phyloP scores from a whole-genome alignment of 257 asterid species.

The Solanum arcanum region DNA sequence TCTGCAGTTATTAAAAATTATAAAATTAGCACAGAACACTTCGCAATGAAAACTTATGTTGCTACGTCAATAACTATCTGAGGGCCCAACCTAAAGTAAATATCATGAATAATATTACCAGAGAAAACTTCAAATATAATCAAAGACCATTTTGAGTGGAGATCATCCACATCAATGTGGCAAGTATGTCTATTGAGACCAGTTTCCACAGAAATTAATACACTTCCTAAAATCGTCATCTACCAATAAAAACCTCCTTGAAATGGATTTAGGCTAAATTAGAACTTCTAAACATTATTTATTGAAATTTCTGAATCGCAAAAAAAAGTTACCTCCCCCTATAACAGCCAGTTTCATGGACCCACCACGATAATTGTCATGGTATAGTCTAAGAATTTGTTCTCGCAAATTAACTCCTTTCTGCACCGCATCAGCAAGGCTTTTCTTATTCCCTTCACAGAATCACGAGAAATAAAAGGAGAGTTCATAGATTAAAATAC shows the following conservation, averaged over 20 bases:
- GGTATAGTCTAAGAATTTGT: slow-evolving; percentile 54
- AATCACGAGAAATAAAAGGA: not conserved
- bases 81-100: not conserved
- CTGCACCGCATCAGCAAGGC: slow-evolving; percentile 85
- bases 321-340: slow-evolving; percentile 67
- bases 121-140: not conserved
- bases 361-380: slow-evolving; percentile 69
- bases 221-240: not conserved
- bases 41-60: not conserved
- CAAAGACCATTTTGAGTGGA: not conserved
- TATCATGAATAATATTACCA: not conserved
- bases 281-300: not conserved
- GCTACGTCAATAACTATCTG: not conserved
- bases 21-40: slow-evolving; percentile 1
- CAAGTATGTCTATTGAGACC: not conserved
- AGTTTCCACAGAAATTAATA: not conserved
- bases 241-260: not conserved
- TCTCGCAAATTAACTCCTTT: slow-evolving; percentile 85
- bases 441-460: slow-evolving; percentile 79
- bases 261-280: not conserved
- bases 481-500: not conserved
- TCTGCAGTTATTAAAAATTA: slow-evolving; percentile 42
- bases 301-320: not conserved
- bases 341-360: slow-evolving; percentile 85
- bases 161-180: not conserved